These are phyloP conservation scores for Hypoxylon rickii DNA, from an alignment of 495 filamentous ascomycete genomes.

Conservation along the genomic window DNA sequence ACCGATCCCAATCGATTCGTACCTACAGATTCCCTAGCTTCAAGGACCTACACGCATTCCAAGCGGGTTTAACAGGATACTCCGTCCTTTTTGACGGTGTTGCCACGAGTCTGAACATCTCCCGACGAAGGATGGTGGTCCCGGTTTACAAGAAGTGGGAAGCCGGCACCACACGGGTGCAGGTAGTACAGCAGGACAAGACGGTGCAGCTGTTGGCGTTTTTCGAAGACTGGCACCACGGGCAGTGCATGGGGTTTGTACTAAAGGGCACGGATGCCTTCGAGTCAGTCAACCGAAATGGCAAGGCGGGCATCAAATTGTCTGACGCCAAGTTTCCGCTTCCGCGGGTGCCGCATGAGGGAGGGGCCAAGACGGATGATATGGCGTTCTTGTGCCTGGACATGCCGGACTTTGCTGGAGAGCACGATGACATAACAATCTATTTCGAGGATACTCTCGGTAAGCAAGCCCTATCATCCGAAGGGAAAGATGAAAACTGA, in stretches of 20 bases:
- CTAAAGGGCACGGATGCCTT: constrained; percentile 80
- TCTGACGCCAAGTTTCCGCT: constrained; percentile 90
- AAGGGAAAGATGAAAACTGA: constrained; percentile 26
- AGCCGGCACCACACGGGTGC: constrained; percentile 71
- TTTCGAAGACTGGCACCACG: constrained; percentile 81
- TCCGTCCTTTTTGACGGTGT: constrained; percentile 73
- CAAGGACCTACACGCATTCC: constrained; percentile 73
- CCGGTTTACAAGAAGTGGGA: constrained; percentile 92
- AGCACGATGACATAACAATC: constrained; percentile 88
- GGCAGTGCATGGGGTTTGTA: constrained; percentile 83
- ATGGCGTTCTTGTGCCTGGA: constrained; percentile 80
- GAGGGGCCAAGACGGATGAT: constrained; percentile 45
- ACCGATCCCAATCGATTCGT: constrained; percentile 50
- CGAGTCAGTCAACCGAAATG: constrained; percentile 68
- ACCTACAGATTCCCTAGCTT: constrained; percentile 58
- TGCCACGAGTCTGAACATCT: constrained; percentile 75
- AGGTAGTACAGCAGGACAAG: constrained; percentile 75
- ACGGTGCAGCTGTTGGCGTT: constrained; percentile 77
- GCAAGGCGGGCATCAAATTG: constrained; percentile 71
- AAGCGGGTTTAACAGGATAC: constrained; percentile 78
- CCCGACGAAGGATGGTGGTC: constrained; percentile 84
- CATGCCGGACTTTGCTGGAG: constrained; percentile 81
- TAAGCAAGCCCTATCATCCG: constrained; percentile 63
- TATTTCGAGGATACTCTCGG: constrained; percentile 77
- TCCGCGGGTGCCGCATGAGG: constrained; percentile 63